Percentiles rank a stretch among this genome's conserved stretches.
Conservation (phyloP, 768 basidiomycete genomes). For the Pseudohyphozyma bogoriensis region DNA sequence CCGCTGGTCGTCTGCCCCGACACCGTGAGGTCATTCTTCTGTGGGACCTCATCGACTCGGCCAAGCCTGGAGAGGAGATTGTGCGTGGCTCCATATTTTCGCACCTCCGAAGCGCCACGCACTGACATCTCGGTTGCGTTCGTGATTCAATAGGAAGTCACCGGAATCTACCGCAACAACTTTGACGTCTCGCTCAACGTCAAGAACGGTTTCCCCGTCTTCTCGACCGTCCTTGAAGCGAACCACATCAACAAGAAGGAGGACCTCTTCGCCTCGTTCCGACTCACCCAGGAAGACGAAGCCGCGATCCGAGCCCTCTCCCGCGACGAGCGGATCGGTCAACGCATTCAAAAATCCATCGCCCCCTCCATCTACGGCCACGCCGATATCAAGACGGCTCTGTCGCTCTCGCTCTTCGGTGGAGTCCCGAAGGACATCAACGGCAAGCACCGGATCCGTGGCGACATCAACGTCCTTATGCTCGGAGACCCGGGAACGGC, state of each 20-base stretch:
- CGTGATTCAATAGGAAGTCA: slow-evolving; percentile 84
- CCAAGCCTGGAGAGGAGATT: slow-evolving; percentile 97
- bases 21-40: slow-evolving; percentile 93
- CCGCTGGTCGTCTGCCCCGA: slow-evolving; percentile 89
- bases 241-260: slow-evolving; percentile 99
- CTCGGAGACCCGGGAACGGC: slow-evolving; percentile 98
- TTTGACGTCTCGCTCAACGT: slow-evolving; percentile 96
- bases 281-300: slow-evolving; percentile 93
- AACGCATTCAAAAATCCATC: slow-evolving; percentile 95
- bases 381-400: slow-evolving; percentile 95
- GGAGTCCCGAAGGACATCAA: slow-evolving; percentile 94
- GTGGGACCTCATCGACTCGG: slow-evolving; percentile 96
- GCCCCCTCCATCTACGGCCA: slow-evolving; percentile 99
- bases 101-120: background rate
- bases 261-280: slow-evolving; percentile 95
- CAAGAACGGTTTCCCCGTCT: slow-evolving; percentile 98
- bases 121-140: background rate
- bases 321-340: slow-evolving; percentile 86
- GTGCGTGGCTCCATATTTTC: slow-evolving; percentile 48
- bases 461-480: slow-evolving; percentile 74
- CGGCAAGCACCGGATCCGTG: slow-evolving; percentile 75
- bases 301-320: slow-evolving; percentile 77
- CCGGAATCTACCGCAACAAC: slow-evolving; percentile 96
- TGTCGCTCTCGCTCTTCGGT: slow-evolving; percentile 88
- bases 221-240: slow-evolving; percentile 94